Base-by-base conservation (phyloP, 208 protist genomes). In the Kentomonas sorsogonicus region DNA sequence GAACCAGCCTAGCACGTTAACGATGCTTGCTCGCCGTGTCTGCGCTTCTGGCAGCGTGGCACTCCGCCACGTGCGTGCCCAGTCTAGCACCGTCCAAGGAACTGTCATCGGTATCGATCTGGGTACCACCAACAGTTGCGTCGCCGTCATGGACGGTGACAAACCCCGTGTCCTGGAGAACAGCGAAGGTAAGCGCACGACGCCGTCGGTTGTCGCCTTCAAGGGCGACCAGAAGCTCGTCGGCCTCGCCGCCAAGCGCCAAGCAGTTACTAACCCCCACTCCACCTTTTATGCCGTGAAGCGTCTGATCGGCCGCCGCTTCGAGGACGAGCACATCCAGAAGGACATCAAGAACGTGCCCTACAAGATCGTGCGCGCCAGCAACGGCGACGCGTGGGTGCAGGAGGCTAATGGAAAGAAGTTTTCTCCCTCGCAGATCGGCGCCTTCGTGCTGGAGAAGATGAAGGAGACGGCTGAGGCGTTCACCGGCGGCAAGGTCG, bases 341-440 rank as follows among this genome's bases (percentile, higher is more conserved):
- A 60, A 78, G 53, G 75, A 86, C 66, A 78, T 79, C 57, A 88
- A 85, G 64, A 75, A 77, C 65, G 58, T 97, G 38, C 83, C 98
- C 53, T 99, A 97, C 83, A 94, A 98, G 79, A 98, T 99, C 72
- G 86, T 99, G 13, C 81, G 86, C 60, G 89, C 64, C 22, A 43
- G 40, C 56, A 75, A 75, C 69, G 69, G 51, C 41, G 97, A 99
- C 64, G 97, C 97, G 33, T 99, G 97, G 97, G 83, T 98, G 53
- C 63, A 92, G 56, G 76, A 79, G 63, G 68, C 71, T 40, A 78
- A 92, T 68, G 74, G 88, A 46, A 83, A 83, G 75, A 70, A 88
- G 68, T 93, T 83, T 62, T 80, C 78, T 22, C 96, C 96, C 52
- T 70, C 91, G 31, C 93, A 93, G 71, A 47, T 93, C 9, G 63